Conservation (phyloP, 2,329 filamentous ascomycete species). For the Epicoccum nigrum region DNA sequence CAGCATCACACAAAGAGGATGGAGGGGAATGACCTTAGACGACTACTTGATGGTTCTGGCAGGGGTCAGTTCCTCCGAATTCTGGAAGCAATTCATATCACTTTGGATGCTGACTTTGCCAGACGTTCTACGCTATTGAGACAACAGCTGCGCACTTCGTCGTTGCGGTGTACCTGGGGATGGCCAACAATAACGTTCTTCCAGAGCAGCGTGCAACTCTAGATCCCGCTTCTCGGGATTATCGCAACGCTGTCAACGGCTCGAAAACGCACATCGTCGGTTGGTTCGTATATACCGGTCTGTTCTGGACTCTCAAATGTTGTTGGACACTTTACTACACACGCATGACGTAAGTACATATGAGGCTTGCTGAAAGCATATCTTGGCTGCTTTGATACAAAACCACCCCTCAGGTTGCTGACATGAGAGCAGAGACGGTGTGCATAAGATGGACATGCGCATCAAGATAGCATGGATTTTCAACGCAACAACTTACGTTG, state of each 20-base stretch:
- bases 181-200: conserved; percentile 5
- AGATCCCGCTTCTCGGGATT: not conserved
- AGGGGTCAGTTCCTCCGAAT: conserved; percentile 34
- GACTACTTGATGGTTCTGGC: conserved; percentile 65
- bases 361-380: not conserved
- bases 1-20: conserved; percentile 57
- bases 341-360: not conserved
- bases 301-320: not conserved
- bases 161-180: conserved; percentile 39
- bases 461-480: not conserved
- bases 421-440: not conserved
- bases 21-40: conserved; percentile 60
- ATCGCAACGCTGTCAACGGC: not conserved
- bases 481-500: not conserved
- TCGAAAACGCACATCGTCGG: not conserved
- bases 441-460: not conserved
- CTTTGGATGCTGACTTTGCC: conserved; percentile 1
- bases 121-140: conserved; percentile 59
- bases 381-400: too few species aligned
- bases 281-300: not conserved
- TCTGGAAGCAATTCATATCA: conserved; percentile 28
- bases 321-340: not conserved
- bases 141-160: conserved; percentile 58
- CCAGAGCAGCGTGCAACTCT: not conserved
- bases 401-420: not conserved